Conservation (phyloP, 2,329 filamentous ascomycete genomes). For the Coniochaeta sp. region DNA sequence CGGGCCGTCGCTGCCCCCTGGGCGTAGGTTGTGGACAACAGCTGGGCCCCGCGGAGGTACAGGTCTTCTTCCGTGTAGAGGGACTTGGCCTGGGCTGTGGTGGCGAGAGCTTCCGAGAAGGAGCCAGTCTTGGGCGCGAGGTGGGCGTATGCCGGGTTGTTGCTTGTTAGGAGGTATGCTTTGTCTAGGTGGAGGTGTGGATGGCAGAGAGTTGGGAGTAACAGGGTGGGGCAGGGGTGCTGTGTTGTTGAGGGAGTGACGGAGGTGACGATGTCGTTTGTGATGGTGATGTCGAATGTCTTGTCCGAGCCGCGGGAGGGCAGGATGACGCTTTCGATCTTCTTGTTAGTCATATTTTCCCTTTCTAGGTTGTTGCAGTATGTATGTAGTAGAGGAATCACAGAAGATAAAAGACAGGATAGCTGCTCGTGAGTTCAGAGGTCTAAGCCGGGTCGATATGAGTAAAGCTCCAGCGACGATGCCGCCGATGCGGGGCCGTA, state of each 20-base stretch:
- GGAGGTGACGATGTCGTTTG: conserved; percentile 10
- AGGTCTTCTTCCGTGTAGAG: conserved; percentile 57
- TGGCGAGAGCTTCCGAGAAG: conserved; percentile 57
- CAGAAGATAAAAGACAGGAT: no score
- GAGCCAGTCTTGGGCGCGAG: conserved; percentile 53
- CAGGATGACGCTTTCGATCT: conserved; percentile 4
- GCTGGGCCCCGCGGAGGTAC: conserved; percentile 54
- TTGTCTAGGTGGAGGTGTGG: conserved; percentile 70
- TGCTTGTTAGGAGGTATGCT: conserved; percentile 46
- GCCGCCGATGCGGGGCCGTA: background rate
- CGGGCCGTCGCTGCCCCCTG: conserved; percentile 63
- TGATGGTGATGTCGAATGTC: conserved; percentile 3
- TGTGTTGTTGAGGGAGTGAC: background rate
- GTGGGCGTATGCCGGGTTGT: conserved; percentile 43
- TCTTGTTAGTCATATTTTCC: background rate
- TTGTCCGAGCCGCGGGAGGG: background rate
- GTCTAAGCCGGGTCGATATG: no score
- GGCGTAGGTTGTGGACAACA: conserved; percentile 57
- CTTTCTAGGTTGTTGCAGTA: background rate
- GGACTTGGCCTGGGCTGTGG: conserved; percentile 47
- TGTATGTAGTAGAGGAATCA: background rate
- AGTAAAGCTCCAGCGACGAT: background rate
- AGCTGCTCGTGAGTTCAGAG: no score
- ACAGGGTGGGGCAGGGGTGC: conserved; percentile 15
- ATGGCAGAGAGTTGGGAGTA: conserved; percentile 50